A percentile compares a stretch with the other conserved stretches of the same genome.
Evolutionary conservation across 306 rosid species (phyloP).

Genomic region (Vicia sativa): DNA sequence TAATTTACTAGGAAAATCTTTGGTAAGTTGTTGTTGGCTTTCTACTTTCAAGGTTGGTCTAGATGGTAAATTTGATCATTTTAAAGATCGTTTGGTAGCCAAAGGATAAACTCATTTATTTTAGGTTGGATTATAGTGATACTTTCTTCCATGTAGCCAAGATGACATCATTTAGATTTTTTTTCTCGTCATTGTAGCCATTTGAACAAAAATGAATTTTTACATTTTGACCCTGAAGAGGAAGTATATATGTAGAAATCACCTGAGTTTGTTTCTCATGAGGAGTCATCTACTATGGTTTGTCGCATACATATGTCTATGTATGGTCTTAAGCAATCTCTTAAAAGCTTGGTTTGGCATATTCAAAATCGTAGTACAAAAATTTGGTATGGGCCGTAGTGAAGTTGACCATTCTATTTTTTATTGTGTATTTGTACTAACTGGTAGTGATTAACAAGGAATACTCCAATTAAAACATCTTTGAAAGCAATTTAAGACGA

Average conservation of each 20-base stretch:
- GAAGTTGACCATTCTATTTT: too few species aligned
- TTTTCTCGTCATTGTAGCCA: background rate
- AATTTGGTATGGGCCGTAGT: too few species aligned
- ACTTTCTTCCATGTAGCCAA: too few species aligned
- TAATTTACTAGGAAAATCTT: too few species aligned
- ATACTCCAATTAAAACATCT: too few species aligned
- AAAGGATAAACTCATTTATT: too few species aligned
- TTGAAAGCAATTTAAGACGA: too few species aligned
- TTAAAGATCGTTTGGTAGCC: background rate
- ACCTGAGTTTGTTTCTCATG: background rate
- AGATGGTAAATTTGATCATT: background rate
- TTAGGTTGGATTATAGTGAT: background rate
- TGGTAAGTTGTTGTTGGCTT: background rate
- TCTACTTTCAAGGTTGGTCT: too few species aligned
- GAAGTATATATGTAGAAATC: background rate
- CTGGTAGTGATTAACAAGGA: too few species aligned
- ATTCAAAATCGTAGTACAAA: background rate
- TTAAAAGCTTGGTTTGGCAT: background rate
- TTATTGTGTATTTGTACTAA: too few species aligned
- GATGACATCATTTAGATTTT: background rate
- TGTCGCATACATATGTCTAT: too few species aligned
- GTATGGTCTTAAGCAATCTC: background rate
- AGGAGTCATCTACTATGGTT: background rate
- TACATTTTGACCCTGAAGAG: background rate
- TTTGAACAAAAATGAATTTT: background rate